phyloP scores from a whole-genome alignment of 805 yeast genomes.

The Metschnikowia hibisci region DNA sequence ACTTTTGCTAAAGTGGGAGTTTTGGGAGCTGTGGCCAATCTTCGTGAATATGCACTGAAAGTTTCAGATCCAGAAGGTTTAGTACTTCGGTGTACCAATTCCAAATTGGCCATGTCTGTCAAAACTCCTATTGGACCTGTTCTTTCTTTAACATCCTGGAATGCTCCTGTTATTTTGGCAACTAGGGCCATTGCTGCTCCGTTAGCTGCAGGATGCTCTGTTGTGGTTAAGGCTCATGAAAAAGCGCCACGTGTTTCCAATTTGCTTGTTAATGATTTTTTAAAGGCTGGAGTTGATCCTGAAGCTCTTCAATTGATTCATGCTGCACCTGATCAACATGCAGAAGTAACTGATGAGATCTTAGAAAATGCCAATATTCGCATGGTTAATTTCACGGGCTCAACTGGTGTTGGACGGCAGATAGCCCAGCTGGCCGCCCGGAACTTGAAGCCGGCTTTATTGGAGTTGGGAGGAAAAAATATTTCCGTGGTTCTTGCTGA shows the following conservation, averaged over 20 bases:
- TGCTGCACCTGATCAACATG: slow-evolving; percentile 23
- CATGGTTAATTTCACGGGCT: slow-evolving; percentile 46
- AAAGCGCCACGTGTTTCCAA: slow-evolving; percentile 33
- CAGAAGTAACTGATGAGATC: slow-evolving; percentile 22
- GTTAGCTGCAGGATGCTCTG: slow-evolving; percentile 48
- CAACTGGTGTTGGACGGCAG: slow-evolving; percentile 35
- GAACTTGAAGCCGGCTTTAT: slow-evolving; percentile 36
- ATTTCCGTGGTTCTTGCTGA: slow-evolving; percentile 30
- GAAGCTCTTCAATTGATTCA: slow-evolving; percentile 35
- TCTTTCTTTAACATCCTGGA: slow-evolving; percentile 46
- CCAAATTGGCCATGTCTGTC: slow-evolving; percentile 26
- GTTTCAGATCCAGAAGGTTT: slow-evolving; percentile 18
- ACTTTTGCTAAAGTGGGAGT: slow-evolving; percentile 9
- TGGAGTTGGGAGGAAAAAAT: slow-evolving; percentile 48
- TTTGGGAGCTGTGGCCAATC: slow-evolving; percentile 9
- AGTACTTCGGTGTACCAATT: slow-evolving; percentile 10
- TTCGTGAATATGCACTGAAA: slow-evolving; percentile 12
- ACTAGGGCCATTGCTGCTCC: slow-evolving; percentile 42
- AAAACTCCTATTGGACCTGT: slow-evolving; percentile 45
- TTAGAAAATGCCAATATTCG: slow-evolving; percentile 25
- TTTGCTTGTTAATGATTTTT: slow-evolving; percentile 29
- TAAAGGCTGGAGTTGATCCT: slow-evolving; percentile 38
- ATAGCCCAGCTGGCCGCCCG: slow-evolving; percentile 36
- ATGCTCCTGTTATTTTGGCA: slow-evolving; percentile 42
- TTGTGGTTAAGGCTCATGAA: slow-evolving; percentile 40